A percentile compares a stretch with the other conserved stretches of the same genome.
phyloP scores from a whole-genome alignment of 148 eudicot species.

The Rhododendron henanense region DNA sequence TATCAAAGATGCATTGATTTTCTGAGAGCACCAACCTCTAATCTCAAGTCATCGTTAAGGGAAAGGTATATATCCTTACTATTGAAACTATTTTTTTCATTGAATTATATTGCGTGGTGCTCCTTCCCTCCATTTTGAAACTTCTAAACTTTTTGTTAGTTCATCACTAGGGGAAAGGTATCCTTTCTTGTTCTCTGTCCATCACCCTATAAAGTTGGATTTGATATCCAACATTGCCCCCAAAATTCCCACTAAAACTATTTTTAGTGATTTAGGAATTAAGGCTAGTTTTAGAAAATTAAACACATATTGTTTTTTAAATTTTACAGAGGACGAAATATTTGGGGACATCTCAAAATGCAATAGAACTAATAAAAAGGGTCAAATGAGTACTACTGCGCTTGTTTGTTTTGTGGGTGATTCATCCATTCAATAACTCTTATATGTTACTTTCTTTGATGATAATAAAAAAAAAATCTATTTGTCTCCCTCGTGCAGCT shows the following conservation, averaged over 20 bases:
- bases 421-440: not conserved
- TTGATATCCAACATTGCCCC: not conserved
- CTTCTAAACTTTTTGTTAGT: not conserved
- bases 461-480: not conserved
- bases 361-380: no score
- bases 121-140: not conserved
- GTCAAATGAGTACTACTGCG: no score
- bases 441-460: not conserved
- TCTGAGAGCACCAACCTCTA: slow-evolving; percentile 43
- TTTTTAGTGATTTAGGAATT: no score
- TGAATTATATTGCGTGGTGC: not conserved
- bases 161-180: not conserved
- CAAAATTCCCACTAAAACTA: not conserved
- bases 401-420: slow-evolving; percentile 8
- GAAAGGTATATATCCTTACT: slow-evolving; percentile 53
- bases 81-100: not conserved
- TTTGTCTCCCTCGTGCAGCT: slow-evolving; percentile 41
- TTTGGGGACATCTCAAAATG: no score
- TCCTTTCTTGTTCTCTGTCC: not conserved
- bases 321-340: not conserved
- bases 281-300: not conserved
- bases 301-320: not conserved
- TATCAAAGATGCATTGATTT: not conserved
- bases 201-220: not conserved
- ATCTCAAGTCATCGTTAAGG: slow-evolving; percentile 85